Conservation (phyloP, 176 grass and related monocot species). For the Zoysia pacifica region DNA sequence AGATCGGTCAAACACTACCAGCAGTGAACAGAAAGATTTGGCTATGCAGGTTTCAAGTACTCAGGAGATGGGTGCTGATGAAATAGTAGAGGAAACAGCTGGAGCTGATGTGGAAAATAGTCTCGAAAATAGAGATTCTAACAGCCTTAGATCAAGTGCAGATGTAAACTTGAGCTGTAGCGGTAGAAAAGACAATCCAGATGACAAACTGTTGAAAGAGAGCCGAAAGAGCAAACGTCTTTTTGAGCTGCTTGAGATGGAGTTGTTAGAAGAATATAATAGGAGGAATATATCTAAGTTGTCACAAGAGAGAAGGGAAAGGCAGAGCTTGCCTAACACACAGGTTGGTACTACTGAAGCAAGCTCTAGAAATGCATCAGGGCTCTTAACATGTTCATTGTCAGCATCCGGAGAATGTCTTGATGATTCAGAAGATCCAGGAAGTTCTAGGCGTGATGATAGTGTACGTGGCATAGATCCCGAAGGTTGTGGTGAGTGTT, state of each 20-base stretch:
- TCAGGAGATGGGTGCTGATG: slow-evolving; percentile 23
- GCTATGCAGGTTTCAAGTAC: slow-evolving; percentile 21
- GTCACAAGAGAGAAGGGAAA: slow-evolving; percentile 23
- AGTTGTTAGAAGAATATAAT: slow-evolving; percentile 63
- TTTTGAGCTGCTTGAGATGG: slow-evolving; percentile 84
- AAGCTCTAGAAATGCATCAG: slow-evolving; percentile 24
- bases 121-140: slow-evolving; percentile 29
- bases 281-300: slow-evolving; percentile 39
- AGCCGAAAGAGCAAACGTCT: slow-evolving; percentile 78
- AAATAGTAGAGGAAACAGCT: slow-evolving; percentile 57
- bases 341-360: slow-evolving; percentile 32
- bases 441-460: slow-evolving; percentile 50
- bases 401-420: slow-evolving; percentile 37
- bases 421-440: slow-evolving; percentile 40
- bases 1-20: slow-evolving; percentile 28
- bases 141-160: slow-evolving; percentile 21
- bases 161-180: slow-evolving; percentile 31
- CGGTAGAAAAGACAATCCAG: slow-evolving; percentile 24
- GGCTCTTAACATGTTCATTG: slow-evolving; percentile 40
- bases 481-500: slow-evolving; percentile 43
- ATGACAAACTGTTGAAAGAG: slow-evolving; percentile 43
- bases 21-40: slow-evolving; percentile 13
- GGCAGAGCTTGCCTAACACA: slow-evolving; percentile 27
- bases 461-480: slow-evolving; percentile 37
- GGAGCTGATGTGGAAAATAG: slow-evolving; percentile 23